Percentiles rank a stretch among this genome's conserved stretches.
Conservation (phyloP, 2,329 filamentous ascomycete genomes). For the Stagonosporopsis chrysanthemi region DNA sequence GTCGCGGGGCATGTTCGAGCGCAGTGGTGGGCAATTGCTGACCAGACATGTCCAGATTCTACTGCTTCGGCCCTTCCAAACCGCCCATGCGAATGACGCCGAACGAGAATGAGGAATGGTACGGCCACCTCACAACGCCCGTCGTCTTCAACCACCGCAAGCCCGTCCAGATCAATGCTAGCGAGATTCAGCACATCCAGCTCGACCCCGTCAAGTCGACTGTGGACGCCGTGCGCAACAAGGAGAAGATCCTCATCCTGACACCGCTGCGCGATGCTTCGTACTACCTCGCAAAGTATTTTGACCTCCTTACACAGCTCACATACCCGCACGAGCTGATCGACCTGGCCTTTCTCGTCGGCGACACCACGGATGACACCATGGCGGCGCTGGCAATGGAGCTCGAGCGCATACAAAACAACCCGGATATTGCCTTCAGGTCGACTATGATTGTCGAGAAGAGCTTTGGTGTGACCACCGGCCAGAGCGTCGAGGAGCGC, state of each 20-base stretch:
- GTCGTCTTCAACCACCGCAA: conserved; percentile 97
- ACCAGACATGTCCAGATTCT: conserved; percentile 71
- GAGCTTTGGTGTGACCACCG: conserved; percentile 79
- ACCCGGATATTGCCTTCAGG: conserved; percentile 80
- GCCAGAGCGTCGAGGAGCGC: conserved; percentile 80
- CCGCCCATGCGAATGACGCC: conserved; percentile 94
- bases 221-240: conserved; percentile 76
- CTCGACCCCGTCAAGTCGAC: conserved; percentile 87
- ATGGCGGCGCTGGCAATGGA: conserved; percentile 85
- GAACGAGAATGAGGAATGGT: conserved; percentile 92
- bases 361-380: conserved; percentile 91
- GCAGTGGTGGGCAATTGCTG: conserved; percentile 20
- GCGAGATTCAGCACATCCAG: conserved; percentile 79
- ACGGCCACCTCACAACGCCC: conserved; percentile 85
- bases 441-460: conserved; percentile 89
- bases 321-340: conserved; percentile 96
- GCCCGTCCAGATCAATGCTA: conserved; percentile 82
- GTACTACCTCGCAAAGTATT: conserved; percentile 83
- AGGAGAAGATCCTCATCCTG: conserved; percentile 88
- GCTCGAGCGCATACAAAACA: conserved; percentile 85
- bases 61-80: conserved; percentile 95
- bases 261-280: conserved; percentile 93
- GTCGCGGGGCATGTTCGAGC: conserved; percentile 5
- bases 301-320: conserved; percentile 87
- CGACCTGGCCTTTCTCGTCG: conserved; percentile 92